These are phyloP conservation scores for Helianthus annuus DNA, from an alignment of 129 eudicot species.

Conservation along the genomic window HanXRQr2.0-SUNRISE NC_035449.2:22628889-22629388, in stretches of 20 bases:
- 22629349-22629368: too few relatives aligned
- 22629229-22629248: too few relatives aligned
- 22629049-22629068: slow-evolving; percentile 9
- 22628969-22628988: slow-evolving; percentile 26
- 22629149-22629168: too few relatives aligned
- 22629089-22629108: slow-evolving; percentile 11
- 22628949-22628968: neutral
- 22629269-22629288: too few relatives aligned
- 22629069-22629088: slow-evolving; percentile 14
- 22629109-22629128: slow-evolving; percentile 19
- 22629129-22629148: slow-evolving; percentile 4
- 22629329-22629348: too few relatives aligned
- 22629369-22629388: too few relatives aligned
- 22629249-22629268: too few relatives aligned
- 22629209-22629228: too few relatives aligned
- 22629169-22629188: too few relatives aligned
- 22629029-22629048: slow-evolving; percentile 17
- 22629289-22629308: too few relatives aligned
- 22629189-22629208: too few relatives aligned
- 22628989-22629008: neutral
- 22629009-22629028: slow-evolving; percentile 3
- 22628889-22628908: slow-evolving; percentile 13
- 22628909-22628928: slow-evolving; percentile 12
- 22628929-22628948: slow-evolving; percentile 13
- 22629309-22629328: too few relatives aligned